phyloP scores from a whole-genome alignment of 2,329 filamentous ascomycete species.

The Chrysoporthe deuterocubensis region DNA sequence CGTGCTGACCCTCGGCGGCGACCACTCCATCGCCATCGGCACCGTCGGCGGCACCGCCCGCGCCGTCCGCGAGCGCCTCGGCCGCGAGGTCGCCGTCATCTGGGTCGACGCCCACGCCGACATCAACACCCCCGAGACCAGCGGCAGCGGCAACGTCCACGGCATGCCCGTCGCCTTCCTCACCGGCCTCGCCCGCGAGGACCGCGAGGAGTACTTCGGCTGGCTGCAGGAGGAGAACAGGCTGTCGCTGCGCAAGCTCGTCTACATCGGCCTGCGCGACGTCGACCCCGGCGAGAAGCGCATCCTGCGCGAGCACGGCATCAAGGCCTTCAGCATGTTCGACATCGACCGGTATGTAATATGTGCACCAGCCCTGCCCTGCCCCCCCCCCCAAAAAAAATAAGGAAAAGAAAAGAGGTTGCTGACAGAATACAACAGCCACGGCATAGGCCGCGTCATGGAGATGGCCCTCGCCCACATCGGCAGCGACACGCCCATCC shows the following conservation, averaged over 20 bases:
- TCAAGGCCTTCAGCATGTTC: constrained; percentile 98
- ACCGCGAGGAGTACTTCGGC: constrained; percentile 80
- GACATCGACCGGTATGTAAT: constrained; percentile 81
- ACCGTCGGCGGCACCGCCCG: constrained; percentile 86
- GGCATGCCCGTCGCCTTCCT: constrained; percentile 97
- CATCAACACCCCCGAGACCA: constrained; percentile 94
- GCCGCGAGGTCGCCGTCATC: constrained; percentile 87
- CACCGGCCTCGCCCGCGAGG: constrained; percentile 79
- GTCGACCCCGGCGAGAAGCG: constrained; percentile 94
- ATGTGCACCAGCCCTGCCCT: too few relatives aligned
- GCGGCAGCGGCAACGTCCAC: constrained; percentile 90
- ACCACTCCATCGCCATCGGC: constrained; percentile 96
- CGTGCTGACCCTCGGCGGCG: constrained; percentile 90
- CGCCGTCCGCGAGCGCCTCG: constrained; percentile 81
- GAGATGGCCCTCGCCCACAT: constrained; percentile 99
- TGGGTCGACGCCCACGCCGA: constrained; percentile 99
- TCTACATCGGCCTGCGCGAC: constrained; percentile 95
- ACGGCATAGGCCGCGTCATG: constrained; percentile 94
- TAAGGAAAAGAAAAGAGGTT: neutral
- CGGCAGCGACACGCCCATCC: constrained; percentile 91
- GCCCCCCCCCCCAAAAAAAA: neutral
- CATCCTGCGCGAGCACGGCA: constrained; percentile 83
- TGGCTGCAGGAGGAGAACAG: constrained; percentile 80
- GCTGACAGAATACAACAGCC: constrained; percentile 48
- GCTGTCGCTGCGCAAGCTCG: constrained; percentile 78